phyloP scores from a whole-genome alignment of 1,284 basidiomycete species.

The Pseudozyma tsukubaensis region DNA sequence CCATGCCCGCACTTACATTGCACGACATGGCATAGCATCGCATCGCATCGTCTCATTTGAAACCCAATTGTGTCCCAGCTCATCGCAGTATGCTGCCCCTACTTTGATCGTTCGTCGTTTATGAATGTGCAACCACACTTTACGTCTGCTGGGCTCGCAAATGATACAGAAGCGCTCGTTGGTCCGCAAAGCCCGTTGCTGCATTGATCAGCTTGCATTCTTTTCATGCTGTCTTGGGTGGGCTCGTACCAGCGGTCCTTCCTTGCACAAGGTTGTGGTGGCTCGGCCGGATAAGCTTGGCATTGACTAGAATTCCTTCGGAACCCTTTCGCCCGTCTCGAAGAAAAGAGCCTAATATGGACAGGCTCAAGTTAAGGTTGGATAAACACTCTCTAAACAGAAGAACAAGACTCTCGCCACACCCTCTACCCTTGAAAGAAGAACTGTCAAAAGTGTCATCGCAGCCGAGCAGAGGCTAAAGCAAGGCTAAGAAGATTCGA shows the following conservation, averaged over 20 bases:
- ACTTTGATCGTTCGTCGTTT: too few relatives aligned
- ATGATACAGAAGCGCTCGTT: background rate
- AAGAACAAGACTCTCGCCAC: background rate
- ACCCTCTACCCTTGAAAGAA: background rate
- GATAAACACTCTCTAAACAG: constrained; percentile 1
- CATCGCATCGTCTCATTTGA: constrained; percentile 14
- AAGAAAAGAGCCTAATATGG: background rate
- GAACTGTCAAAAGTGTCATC: too few relatives aligned
- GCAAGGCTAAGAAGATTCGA: background rate
- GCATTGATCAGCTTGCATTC: too few relatives aligned
- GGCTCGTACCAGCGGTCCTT: too few relatives aligned
- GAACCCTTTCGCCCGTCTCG: too few relatives aligned
- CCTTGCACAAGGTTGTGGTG: too few relatives aligned
- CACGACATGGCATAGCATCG: constrained; percentile 24
- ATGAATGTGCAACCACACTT: too few relatives aligned
- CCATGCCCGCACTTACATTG: too few relatives aligned
- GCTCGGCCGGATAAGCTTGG: too few relatives aligned
- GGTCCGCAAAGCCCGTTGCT: background rate
- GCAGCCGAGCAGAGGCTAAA: background rate
- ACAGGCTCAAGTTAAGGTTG: background rate
- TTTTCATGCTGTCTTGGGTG: too few relatives aligned
- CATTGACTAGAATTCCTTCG: too few relatives aligned
- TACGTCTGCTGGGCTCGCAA: background rate
- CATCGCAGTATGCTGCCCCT: too few relatives aligned
- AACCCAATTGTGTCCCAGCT: background rate